Evolutionary conservation across 345 rosid genomes (phyloP), one percentile per base, ranked within the genome.

Genomic region (Populus simonii): DNA sequence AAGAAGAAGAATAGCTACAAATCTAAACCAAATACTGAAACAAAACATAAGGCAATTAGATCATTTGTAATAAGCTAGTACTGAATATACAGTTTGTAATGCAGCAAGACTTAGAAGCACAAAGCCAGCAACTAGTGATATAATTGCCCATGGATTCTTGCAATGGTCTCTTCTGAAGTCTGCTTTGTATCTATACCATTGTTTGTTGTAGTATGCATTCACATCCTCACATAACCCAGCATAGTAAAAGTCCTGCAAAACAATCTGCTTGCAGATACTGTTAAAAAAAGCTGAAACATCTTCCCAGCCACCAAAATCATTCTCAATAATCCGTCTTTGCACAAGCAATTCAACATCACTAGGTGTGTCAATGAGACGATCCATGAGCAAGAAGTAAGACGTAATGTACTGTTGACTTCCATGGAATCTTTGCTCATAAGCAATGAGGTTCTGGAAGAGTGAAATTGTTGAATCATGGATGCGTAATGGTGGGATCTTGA

Each of bases 351-450:
- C 78, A 11, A 75, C 78, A 55, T 75, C 78, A n/a, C 29, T 33
- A 0, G 72, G 23, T 35, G 78, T 75, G 38, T 67, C 78, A 18
- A 75, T 43, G 29, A 75, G 72, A 22, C 78, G 78, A 55, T 75
- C 78, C 78, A 75, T 75, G 17, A 75, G 47, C 33, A 75, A 18
- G 20, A 67, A 57, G 35, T 75, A 75, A 8, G 78, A 75, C 7
- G 78, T 66, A 2, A 75, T 35, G 65, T 75, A 75, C 6, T 75
- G 78, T 23, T 29, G 6, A 55, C 39, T 22, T 29, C 43, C 62
- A 9, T 8, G 62, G 49, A 29, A 49, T 57, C 86, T 76, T 61
- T 85, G 86, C 74, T 85, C 88, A 29, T 62, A 86, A 8, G 80
- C 84, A 2, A 83, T 76, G 41, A 86, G 76, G 74, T 83, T 86